Evolutionary conservation across 2,329 filamentous ascomycete species (phyloP), one percentile per base, ranked within the genome.

Genomic region (Claviceps sp.): DNA sequence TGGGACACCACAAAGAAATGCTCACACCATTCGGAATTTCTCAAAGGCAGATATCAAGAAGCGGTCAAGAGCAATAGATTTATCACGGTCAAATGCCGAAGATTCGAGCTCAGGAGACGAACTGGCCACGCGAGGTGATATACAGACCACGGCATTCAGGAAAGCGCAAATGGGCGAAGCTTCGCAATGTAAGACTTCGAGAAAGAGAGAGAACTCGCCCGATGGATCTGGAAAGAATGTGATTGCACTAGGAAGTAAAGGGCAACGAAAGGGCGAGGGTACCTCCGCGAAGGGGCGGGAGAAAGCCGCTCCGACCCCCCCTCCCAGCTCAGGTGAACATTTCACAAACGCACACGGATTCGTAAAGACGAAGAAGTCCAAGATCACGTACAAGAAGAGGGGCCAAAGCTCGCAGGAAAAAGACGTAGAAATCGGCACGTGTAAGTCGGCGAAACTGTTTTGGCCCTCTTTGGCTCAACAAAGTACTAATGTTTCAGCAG

Each of bases 81-180:
- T 37, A 36, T 8, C 30, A 40, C 40, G 22, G 30, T 3, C 30
- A 5, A 8, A 47, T 34, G 50, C 42, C 52, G 56, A 59, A 26
- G 58, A 60, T 48, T 66, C 63, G 41, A 50, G 48, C 37, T 50
- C 48, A 2, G 61, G 58, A 22, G 60, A 65, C 36, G 60, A 65
- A 22, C 52, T 52, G 26, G 55, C 52, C 36, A 52, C 54, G n/a
- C 55, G 58, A 4, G 65, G 58, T 16, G 55, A 62, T 49, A 72
- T 73, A 26, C 61, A 56, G 40, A 56, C 55, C 8, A 69, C 66
- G n/a, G 53, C 36, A 13, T 73, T 72, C 44, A 24, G 44, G 2
- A 36, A 46, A 20, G 26, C 52, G n/a, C 37, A 43, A 34, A 20
- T n/a, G 24, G 16, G 50, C 38, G 47, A 38, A 5, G 55, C 48